Percentiles rank a stretch among this genome's conserved stretches.
phyloP scores from a whole-genome alignment of 345 rosid species.

The Citrus medica region DNA sequence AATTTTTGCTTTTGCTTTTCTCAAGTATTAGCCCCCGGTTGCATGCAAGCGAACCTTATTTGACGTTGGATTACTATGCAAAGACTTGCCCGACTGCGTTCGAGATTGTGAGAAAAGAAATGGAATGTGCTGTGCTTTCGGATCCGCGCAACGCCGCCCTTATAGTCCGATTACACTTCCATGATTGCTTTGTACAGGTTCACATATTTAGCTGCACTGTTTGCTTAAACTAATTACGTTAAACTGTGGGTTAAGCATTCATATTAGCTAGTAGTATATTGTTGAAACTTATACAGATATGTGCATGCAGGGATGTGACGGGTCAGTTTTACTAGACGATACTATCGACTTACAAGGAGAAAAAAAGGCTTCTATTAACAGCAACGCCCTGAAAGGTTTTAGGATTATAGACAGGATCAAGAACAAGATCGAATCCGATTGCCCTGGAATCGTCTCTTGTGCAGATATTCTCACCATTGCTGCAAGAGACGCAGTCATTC shows the following conservation, averaged over 20 bases:
- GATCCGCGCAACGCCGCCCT: conserved; percentile 89
- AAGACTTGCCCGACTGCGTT: conserved; percentile 64
- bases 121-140: conserved; percentile 80
- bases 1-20: conserved; percentile 25
- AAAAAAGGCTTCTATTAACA: conserved; percentile 59
- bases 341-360: conserved; percentile 64
- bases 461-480: conserved; percentile 89
- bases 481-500: conserved; percentile 81
- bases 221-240: not conserved
- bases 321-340: conserved; percentile 79
- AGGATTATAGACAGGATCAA: conserved; percentile 70
- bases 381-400: conserved; percentile 61
- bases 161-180: conserved; percentile 70
- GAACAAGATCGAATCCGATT: conserved; percentile 84
- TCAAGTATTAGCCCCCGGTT: conserved; percentile 19
- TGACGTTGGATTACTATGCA: conserved; percentile 66
- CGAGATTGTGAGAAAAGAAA: conserved; percentile 70
- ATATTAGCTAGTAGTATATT: too few relatives aligned
- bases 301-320: conserved; percentile 77
- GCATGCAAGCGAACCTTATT: conserved; percentile 36
- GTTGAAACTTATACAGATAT: too few relatives aligned
- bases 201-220: not conserved
- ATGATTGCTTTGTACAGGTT: conserved; percentile 93
- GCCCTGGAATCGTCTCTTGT: conserved; percentile 88
- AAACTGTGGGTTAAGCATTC: too few relatives aligned